Evolutionary conservation across 129 eudicot species (phyloP).

Genomic region (Sambucus nigra): DNA sequence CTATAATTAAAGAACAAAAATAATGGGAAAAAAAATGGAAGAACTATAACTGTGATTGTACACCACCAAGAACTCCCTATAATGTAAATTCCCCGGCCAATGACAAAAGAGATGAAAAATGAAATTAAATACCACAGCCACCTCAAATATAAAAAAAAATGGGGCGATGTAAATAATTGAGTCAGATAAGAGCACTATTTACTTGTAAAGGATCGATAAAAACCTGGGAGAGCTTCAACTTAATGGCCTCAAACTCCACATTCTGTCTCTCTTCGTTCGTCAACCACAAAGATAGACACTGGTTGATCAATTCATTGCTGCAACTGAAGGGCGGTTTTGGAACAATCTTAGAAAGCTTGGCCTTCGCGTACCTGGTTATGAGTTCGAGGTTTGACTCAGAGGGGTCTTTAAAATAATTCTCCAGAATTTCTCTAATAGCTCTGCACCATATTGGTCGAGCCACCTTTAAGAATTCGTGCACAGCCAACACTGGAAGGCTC

Average conservation of each 20-base stretch:
- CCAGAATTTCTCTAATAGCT: constrained; percentile 50
- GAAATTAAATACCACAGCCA: constrained; percentile 4
- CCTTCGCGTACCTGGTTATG: constrained; percentile 36
- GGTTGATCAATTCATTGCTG: constrained; percentile 29
- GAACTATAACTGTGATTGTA: neutral
- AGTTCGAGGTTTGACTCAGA: constrained; percentile 52
- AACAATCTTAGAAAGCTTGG: constrained; percentile 19
- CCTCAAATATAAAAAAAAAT: constrained; percentile 2
- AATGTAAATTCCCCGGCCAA: no score
- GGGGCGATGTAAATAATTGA: constrained; percentile 1
- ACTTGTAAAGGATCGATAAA: constrained; percentile 5
- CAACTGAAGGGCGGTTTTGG: constrained; percentile 5
- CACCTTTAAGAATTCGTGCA: constrained; percentile 59
- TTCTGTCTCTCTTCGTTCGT: constrained; percentile 54
- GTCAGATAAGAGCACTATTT: constrained; percentile 1
- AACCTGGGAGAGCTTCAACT: constrained; percentile 25
- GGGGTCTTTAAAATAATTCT: constrained; percentile 50
- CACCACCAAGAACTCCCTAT: neutral
- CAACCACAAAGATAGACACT: constrained; percentile 58
- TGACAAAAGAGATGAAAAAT: neutral
- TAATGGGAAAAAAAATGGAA: neutral
- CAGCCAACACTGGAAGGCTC: constrained; percentile 53
- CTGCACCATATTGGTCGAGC: constrained; percentile 85
- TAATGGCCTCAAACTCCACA: constrained; percentile 39
- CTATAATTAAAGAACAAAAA: neutral